phyloP scores from a whole-genome alignment of 1,284 basidiomycete species.

The Fereydounia khargensis region DNA sequence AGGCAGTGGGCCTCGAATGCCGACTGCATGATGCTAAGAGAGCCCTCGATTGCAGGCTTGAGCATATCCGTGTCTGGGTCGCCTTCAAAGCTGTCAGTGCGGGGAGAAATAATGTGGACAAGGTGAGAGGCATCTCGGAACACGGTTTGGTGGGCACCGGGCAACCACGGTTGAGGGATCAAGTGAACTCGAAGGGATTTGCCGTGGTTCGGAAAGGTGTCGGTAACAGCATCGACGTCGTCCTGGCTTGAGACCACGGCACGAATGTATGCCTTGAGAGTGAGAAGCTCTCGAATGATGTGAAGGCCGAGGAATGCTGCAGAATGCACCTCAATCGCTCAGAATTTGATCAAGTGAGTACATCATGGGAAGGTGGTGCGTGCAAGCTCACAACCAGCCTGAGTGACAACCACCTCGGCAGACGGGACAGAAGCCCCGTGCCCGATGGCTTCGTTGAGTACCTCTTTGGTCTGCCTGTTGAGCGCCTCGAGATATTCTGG shows the following conservation, averaged over 20 bases:
- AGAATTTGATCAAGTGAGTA: too few relatives aligned
- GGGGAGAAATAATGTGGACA: background rate
- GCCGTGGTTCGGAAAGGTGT: background rate
- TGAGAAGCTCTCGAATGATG: background rate
- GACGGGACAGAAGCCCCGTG: too few relatives aligned
- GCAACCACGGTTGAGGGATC: background rate
- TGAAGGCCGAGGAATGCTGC: conserved; percentile 1
- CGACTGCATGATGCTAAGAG: background rate
- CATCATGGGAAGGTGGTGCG: too few relatives aligned
- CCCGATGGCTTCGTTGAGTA: too few relatives aligned
- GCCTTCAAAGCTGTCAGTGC: background rate
- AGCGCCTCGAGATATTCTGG: too few relatives aligned
- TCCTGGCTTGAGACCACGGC: background rate
- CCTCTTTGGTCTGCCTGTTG: too few relatives aligned
- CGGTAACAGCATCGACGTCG: background rate
- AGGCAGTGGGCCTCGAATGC: background rate
- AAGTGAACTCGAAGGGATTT: background rate
- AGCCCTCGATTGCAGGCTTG: background rate
- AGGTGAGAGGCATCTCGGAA: background rate
- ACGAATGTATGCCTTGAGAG: background rate
- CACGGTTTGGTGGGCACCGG: background rate
- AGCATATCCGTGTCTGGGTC: background rate
- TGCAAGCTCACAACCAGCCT: background rate
- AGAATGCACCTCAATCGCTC: too few relatives aligned
- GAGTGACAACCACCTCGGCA: background rate